Conservation (phyloP, 1,284 basidiomycete genomes). For the Cryptococcus sp. region DNA sequence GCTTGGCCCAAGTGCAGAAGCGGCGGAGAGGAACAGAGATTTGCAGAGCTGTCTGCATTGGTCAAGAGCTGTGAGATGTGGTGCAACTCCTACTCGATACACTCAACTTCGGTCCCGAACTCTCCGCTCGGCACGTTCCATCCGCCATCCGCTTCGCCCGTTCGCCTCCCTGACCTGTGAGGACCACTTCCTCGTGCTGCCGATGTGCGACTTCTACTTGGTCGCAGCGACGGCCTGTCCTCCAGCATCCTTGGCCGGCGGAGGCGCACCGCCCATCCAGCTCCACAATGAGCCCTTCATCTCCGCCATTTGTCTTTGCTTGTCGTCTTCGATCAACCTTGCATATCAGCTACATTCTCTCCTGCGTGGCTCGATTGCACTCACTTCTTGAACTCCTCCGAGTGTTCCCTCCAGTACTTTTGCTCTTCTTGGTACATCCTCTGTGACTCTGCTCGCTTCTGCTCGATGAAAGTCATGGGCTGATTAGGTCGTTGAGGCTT, state of each 20-base stretch:
- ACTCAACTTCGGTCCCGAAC: too few species aligned
- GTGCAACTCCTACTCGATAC: too few species aligned
- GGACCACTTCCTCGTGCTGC: too few species aligned
- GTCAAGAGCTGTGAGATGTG: not conserved
- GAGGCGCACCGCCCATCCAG: conserved; percentile 36
- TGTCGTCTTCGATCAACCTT: conserved; percentile 60
- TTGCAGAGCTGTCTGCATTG: conserved; percentile 11
- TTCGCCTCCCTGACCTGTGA: not conserved
- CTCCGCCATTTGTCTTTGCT: conserved; percentile 64
- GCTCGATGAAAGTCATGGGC: conserved; percentile 81
- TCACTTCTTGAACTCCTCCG: conserved; percentile 66
- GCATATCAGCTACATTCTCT: conserved; percentile 2
- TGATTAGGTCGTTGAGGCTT: conserved; percentile 42
- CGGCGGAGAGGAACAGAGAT: too few species aligned
- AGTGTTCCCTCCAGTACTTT: conserved; percentile 77
- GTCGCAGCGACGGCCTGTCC: too few species aligned
- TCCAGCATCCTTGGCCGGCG: not conserved
- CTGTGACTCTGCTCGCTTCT: conserved; percentile 82
- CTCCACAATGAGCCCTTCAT: conserved; percentile 51
- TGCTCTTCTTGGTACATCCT: conserved; percentile 77
- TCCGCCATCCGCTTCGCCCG: not conserved
- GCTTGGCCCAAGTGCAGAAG: too few species aligned
- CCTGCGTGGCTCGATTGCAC: conserved; percentile 6
- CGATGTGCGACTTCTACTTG: too few species aligned
- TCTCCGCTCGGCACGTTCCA: not conserved